A percentile compares a stretch with the other conserved stretches of the same genome.
phyloP scores from a whole-genome alignment of 495 filamentous ascomycete genomes.

The Penicillium herquei region DNA sequence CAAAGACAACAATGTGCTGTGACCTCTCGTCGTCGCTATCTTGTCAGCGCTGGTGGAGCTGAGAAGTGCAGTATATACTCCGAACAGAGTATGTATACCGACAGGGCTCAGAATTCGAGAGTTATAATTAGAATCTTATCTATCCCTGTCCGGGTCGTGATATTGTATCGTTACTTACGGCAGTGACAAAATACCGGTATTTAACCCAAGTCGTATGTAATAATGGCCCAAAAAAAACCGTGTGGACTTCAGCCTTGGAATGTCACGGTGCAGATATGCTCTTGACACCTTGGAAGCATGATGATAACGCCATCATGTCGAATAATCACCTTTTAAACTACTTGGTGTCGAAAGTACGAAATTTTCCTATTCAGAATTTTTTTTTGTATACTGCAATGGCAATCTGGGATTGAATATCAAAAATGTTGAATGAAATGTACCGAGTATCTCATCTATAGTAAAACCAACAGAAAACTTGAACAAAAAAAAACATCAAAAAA shows the following conservation, averaged over 20 bases:
- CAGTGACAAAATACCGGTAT: slow-evolving; percentile 2
- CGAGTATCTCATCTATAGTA: slow-evolving; percentile 11
- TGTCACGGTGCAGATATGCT: too few relatives aligned
- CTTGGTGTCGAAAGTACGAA: too few relatives aligned
- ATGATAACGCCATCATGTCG: not conserved
- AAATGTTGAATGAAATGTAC: not conserved
- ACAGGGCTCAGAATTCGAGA: slow-evolving; percentile 4
- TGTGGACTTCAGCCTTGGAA: too few relatives aligned
- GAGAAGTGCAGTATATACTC: not conserved
- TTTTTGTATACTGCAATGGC: too few relatives aligned
- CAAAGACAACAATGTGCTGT: not conserved
- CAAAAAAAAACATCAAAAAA: not conserved
- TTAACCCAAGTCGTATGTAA: not conserved
- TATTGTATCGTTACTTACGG: slow-evolving; percentile 10
- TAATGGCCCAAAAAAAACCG: too few relatives aligned
- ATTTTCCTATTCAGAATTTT: too few relatives aligned
- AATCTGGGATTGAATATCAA: not conserved
- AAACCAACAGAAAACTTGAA: slow-evolving; percentile 5
- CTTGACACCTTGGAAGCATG: too few relatives aligned
- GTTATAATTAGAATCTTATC: slow-evolving; percentile 3
- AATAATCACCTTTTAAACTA: not conserved
- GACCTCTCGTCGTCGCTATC: not conserved
- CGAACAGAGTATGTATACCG: slow-evolving; percentile 2
- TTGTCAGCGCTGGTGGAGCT: slow-evolving; percentile 8
- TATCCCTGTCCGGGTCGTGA: not conserved